Conservation (phyloP, 2,329 filamentous ascomycete species). For the Trichophyton rubrum region DNA sequence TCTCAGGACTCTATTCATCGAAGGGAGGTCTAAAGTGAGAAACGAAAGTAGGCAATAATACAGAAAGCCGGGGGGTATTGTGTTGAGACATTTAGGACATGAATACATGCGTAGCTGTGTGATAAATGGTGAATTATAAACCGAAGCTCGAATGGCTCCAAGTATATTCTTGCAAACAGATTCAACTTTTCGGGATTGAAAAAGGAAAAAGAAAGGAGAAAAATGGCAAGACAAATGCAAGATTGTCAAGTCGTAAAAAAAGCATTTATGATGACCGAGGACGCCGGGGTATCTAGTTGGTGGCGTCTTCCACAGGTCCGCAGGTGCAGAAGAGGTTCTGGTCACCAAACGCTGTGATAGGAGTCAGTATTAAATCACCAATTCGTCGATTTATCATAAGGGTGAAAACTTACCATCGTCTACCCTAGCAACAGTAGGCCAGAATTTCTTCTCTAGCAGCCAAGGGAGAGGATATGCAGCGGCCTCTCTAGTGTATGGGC, state of each 20-base stretch:
- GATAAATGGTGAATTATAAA: background rate
- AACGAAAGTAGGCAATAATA: background rate
- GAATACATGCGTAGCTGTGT: background rate
- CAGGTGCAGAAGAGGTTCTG: constrained; percentile 92
- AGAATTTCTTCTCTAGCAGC: constrained; percentile 93
- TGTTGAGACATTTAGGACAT: background rate
- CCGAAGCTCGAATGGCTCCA: background rate
- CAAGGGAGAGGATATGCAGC: constrained; percentile 78
- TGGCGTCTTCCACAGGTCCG: constrained; percentile 56
- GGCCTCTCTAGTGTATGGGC: constrained; percentile 67
- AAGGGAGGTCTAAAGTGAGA: background rate
- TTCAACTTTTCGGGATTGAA: background rate
- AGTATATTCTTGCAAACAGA: background rate
- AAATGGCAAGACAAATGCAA: background rate
- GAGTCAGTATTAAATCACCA: background rate
- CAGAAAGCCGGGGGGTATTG: background rate
- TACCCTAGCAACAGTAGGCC: constrained; percentile 74
- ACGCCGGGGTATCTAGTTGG: background rate
- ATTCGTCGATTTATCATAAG: constrained; percentile 14
- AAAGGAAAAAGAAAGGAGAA: background rate
- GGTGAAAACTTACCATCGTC: constrained; percentile 58
- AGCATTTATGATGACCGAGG: background rate
- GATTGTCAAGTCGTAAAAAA: background rate
- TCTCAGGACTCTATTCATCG: background rate
- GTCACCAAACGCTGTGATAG: constrained; percentile 62